Evolutionary conservation across 768 basidiomycete genomes (phyloP), one percentile per base, ranked within the genome.

Genomic region (Auricularia sp.): DNA sequence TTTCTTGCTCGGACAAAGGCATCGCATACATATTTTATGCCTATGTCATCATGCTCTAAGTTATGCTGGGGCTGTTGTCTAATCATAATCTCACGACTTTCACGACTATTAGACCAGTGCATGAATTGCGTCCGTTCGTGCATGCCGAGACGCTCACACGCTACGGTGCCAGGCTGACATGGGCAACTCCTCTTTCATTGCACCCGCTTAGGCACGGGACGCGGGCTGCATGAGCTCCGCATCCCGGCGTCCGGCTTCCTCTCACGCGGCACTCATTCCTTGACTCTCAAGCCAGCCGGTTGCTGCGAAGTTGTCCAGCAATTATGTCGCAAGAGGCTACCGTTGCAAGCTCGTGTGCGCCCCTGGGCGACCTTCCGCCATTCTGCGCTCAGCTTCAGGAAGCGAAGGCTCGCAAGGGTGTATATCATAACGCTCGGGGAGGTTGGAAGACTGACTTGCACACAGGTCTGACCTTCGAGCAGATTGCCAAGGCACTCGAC

Each of bases 361-460:
- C 47, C 6, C 47, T 51, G 18, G 21, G 21, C 47, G 47, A 18
- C 18, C 47, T 51, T 16, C 47, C 47, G 47, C 47, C 47, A 6
- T 51, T 16, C 18, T 51, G 47, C 47, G 16, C 47, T 16, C 14
- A 1, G 7, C 8, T 51, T 18, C 47, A 51, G 47, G 83, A 85
- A 67, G 87, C 84, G 14, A 90, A 90, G 73, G 85, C 85, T 2
- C 76, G 75, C 65, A 87, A 86, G 76, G 86, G 88, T 82, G 65
- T 14, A 58, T 42, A 16, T 39, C 61, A 64, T 63, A 51, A 47
- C 34, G 36, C 23, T 14, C 23, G n/a, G 5, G 18, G 34, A 3
- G 42, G 34, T 58, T 16, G 16, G 62, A 8, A 36, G 21, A 8
- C 42, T 62, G 35, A 35, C 36, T 33, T 14, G 8, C n/a, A 33